Evolutionary conservation across 2,329 filamentous ascomycete genomes (phyloP).

Genomic region (Paracorniculantispora psalliotae): DNA sequence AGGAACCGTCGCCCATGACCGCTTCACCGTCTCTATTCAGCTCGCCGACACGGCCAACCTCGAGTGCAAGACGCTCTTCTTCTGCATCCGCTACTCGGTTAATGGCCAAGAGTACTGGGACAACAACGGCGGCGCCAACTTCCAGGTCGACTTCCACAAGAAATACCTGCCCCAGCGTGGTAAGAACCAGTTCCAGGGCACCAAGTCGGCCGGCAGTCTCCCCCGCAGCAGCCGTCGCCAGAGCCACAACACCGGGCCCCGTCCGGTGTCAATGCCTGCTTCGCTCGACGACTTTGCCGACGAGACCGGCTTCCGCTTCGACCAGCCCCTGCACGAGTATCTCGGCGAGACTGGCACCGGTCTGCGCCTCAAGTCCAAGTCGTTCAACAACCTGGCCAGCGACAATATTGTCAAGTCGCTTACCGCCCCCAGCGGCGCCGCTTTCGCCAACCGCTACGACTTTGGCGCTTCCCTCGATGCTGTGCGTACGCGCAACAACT

Average conservation of each 20-base stretch:
- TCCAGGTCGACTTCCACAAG: conserved; percentile 89
- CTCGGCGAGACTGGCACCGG: conserved; percentile 57
- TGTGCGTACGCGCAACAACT: conserved; percentile 67
- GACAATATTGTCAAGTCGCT: conserved; percentile 53
- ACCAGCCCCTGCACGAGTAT: conserved; percentile 56
- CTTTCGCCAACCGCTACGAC: conserved; percentile 91
- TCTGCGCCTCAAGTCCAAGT: conserved; percentile 68
- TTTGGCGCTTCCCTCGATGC: conserved; percentile 88
- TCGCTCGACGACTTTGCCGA: conserved; percentile 69
- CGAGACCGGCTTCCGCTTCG: conserved; percentile 53
- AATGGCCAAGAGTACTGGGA: conserved; percentile 89
- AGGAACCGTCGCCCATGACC: conserved; percentile 65
- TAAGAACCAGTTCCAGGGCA: conserved; percentile 49
- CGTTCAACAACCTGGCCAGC: conserved; percentile 56
- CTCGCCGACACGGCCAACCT: conserved; percentile 86
- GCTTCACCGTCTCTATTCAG: conserved; percentile 93
- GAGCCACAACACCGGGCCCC: conserved; percentile 36
- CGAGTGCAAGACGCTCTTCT: conserved; percentile 85
- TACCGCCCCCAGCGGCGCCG: conserved; percentile 58
- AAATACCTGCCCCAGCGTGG: conserved; percentile 60
- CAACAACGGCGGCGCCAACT: conserved; percentile 83
- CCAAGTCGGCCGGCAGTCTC: conserved; percentile 48
- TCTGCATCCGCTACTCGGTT: conserved; percentile 85
- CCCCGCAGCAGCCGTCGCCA: conserved; percentile 62
- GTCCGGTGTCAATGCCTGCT: conserved; percentile 51